phyloP scores from a whole-genome alignment of 192 early-diverging fungal genomes.

The Linnemannia exigua region DNA sequence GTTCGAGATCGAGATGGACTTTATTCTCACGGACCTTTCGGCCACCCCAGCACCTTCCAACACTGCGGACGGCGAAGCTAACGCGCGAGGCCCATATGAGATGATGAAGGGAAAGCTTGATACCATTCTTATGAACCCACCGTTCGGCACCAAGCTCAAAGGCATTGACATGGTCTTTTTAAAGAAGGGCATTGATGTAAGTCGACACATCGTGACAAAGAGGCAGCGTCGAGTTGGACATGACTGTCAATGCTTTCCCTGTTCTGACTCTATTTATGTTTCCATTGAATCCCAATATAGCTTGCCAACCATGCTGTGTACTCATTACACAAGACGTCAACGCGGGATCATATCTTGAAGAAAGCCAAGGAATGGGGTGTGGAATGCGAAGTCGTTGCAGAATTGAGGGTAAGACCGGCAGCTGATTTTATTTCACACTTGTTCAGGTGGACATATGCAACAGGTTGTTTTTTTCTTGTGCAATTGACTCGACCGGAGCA shows the following conservation, averaged over 20 bases:
- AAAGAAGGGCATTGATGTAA: constrained; percentile 75
- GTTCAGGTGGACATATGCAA: neutral
- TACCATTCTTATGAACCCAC: constrained; percentile 88
- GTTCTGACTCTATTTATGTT: neutral
- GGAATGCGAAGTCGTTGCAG: constrained; percentile 78
- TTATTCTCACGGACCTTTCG: constrained; percentile 69
- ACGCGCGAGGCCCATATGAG: constrained; percentile 39
- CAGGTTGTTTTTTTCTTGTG: neutral
- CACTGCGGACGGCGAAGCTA: constrained; percentile 18
- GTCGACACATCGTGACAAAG: neutral
- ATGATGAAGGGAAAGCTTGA: constrained; percentile 70
- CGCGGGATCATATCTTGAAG: constrained; percentile 76
- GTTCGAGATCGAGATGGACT: constrained; percentile 73
- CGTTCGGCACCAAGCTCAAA: constrained; percentile 86
- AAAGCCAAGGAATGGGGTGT: constrained; percentile 83
- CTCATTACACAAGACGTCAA: constrained; percentile 85
- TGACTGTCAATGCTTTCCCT: neutral
- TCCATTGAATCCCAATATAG: constrained; percentile 32
- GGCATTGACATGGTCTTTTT: constrained; percentile 83
- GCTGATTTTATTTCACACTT: neutral
- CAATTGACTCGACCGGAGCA: neutral
- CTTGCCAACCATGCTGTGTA: constrained; percentile 77
- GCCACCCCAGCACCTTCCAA: constrained; percentile 29
- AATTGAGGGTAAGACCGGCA: constrained; percentile 67
- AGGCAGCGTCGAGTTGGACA: neutral